Evolutionary conservation across 1,284 basidiomycete genomes (phyloP), one percentile per base, ranked within the genome.

Genomic region (Apiotrichum akiyoshidainum): DNA sequence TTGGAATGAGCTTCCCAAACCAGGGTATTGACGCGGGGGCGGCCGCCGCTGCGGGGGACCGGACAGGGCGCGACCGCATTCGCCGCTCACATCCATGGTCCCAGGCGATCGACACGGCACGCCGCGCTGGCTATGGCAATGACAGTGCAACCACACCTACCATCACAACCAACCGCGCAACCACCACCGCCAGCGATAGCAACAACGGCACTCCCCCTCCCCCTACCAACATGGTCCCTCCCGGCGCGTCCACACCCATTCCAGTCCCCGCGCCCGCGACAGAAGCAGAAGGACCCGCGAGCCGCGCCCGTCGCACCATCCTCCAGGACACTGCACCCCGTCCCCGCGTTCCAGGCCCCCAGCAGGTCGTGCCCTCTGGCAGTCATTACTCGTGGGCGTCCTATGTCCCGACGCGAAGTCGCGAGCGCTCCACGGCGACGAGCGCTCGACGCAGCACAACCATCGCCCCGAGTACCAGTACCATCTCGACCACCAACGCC

Each of bases 1-100:
- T 58, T 10, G 57, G 57, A 34, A 58, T 58, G 57, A 54, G 52
- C 34, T 52, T 31, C 22, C 57, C 57, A 1, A 58, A 58, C 52
- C 42, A 50, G 9, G 46, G 40, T 1, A 58, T 58, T 35, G 47
- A 58, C 26, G 11, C 37, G 8, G 17, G 22, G 21, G 44, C 13
- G 33, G 16, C 14, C 47, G 47, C 19, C 42, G 19, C 31, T 14
- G 37, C 35, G 16, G 54, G 46, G 4, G 48, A n/a, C 34, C 26
- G 26, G 26, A 14, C 19, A 22, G 53, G 41, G 13, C 22, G 42
- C 19, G 40, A 42, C 8, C 19, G 17, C 34, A 44, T 21, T 10
- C 42, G 19, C 10, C 17, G 26, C 26, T 31, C 42, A n/a, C 40
- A 19, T n/a, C 45, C 56, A 2, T 59, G 58, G 58, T 19, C 12